These are phyloP conservation scores for Brettanomyces sp. DNA, from an alignment of 805 yeast species.

Conservation along the genomic window DNA sequence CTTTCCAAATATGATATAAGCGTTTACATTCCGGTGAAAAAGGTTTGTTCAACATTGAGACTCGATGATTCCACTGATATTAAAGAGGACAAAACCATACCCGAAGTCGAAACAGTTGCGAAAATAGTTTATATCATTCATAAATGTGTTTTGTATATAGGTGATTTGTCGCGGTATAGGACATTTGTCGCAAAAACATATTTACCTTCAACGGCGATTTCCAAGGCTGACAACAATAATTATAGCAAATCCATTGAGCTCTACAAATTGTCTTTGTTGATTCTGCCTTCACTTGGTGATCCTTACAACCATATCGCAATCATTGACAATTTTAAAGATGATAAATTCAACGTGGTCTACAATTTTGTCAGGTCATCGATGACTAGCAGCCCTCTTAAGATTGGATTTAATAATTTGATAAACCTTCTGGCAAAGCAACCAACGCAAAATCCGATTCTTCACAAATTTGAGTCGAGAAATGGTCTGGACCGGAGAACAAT, in stretches of 20 bases:
- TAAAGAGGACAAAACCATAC: neutral
- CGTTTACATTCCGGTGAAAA: slow-evolving; percentile 25
- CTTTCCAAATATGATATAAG: slow-evolving; percentile 29
- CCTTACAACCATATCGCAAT: slow-evolving; percentile 55
- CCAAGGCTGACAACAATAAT: slow-evolving; percentile 30
- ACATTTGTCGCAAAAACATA: slow-evolving; percentile 37
- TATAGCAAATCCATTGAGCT: slow-evolving; percentile 35
- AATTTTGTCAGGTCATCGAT: slow-evolving; percentile 49
- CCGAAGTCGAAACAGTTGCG: slow-evolving; percentile 5
- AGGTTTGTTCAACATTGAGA: slow-evolving; percentile 21
- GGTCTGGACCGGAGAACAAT: slow-evolving; percentile 16
- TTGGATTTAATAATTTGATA: slow-evolving; percentile 40
- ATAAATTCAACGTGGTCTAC: slow-evolving; percentile 37
- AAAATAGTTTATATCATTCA: slow-evolving; percentile 34
- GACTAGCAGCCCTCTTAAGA: slow-evolving; percentile 39
- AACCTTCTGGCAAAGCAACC: slow-evolving; percentile 27
- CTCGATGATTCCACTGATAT: slow-evolving; percentile 1
- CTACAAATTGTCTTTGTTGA: slow-evolving; percentile 43
- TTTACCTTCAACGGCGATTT: slow-evolving; percentile 21
- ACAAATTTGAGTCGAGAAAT: slow-evolving; percentile 19
- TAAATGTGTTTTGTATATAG: slow-evolving; percentile 42
- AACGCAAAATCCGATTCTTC: slow-evolving; percentile 19
- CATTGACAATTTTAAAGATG: slow-evolving; percentile 39
- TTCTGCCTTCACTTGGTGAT: slow-evolving; percentile 63
- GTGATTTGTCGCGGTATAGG: slow-evolving; percentile 51